Percentiles rank a stretch among this genome's conserved stretches.
These are phyloP conservation scores for Irpex sp. DNA, from an alignment of 1,284 basidiomycete species.

Conservation along the genomic window DNA sequence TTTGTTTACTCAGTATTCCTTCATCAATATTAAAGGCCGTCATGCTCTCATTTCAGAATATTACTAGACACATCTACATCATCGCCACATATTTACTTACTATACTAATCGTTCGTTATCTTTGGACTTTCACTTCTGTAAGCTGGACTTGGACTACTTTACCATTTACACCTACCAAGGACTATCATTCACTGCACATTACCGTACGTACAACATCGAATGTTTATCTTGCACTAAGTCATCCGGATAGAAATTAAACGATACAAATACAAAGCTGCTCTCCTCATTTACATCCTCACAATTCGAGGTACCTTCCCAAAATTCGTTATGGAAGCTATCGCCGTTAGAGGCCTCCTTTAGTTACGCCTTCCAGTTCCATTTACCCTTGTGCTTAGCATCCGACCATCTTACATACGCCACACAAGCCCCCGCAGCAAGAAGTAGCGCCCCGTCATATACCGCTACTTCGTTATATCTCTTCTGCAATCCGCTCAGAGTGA, in stretches of 20 bases:
- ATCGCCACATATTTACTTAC: background rate
- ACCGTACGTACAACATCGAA: background rate
- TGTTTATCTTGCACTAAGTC: background rate
- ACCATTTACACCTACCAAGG: background rate
- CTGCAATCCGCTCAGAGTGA: slow-evolving; percentile 21
- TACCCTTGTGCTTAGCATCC: slow-evolving; percentile 38
- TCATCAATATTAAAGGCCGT: slow-evolving; percentile 4
- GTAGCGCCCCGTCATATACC: slow-evolving; percentile 34
- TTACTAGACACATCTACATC: background rate
- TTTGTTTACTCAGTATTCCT: slow-evolving; percentile 4
- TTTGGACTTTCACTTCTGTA: background rate
- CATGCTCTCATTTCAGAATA: slow-evolving; percentile 5
- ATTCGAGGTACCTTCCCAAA: background rate
- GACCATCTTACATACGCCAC: slow-evolving; percentile 41
- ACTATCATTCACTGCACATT: background rate
- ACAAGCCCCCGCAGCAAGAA: slow-evolving; percentile 35
- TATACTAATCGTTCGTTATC: background rate
- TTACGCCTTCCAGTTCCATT: slow-evolving; percentile 39
- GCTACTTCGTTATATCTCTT: slow-evolving; percentile 36
- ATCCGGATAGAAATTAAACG: background rate
- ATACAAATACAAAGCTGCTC: background rate
- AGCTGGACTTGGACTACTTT: background rate
- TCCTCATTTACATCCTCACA: background rate
- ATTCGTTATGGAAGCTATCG: background rate
- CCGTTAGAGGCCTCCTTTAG: background rate